A percentile compares a stretch with the other conserved stretches of the same genome.
phyloP scores from a whole-genome alignment of 495 filamentous ascomycete genomes.

The Aspergillus biplanus region DNA sequence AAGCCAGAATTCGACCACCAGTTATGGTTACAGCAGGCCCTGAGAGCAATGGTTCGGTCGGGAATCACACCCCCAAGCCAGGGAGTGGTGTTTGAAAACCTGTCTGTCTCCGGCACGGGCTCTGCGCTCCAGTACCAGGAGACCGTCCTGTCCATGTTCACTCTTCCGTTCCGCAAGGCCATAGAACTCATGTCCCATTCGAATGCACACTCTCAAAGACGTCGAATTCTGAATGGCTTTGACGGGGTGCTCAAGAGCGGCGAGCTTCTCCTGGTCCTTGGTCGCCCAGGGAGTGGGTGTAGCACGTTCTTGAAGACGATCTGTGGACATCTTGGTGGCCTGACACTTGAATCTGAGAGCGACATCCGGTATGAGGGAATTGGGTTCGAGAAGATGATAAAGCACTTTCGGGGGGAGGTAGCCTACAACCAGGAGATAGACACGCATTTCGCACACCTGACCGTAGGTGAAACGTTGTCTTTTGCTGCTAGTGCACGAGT shows the following conservation, averaged over 20 bases:
- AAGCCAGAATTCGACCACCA: constrained; percentile 55
- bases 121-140: constrained; percentile 53
- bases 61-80: constrained; percentile 35
- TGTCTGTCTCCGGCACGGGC: constrained; percentile 55
- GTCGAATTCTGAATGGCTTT: constrained; percentile 38
- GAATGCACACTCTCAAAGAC: constrained; percentile 18
- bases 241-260: constrained; percentile 40
- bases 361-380: constrained; percentile 52
- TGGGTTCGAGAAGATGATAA: constrained; percentile 52
- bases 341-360: constrained; percentile 39
- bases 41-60: constrained; percentile 37
- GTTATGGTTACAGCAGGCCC: constrained; percentile 51
- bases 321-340: constrained; percentile 38
- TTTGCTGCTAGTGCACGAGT: constrained; percentile 60
- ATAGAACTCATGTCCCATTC: constrained; percentile 32
- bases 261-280: constrained; percentile 45
- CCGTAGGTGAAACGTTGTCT: constrained; percentile 64
- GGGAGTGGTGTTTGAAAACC: constrained; percentile 50
- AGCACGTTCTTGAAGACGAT: constrained; percentile 44
- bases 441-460: constrained; percentile 65
- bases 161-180: constrained; percentile 42
- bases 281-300: constrained; percentile 45
- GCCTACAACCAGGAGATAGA: constrained; percentile 67
- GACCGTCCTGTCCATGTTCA: constrained; percentile 47
- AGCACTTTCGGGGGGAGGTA: constrained; percentile 62